Percentiles rank a stretch among this genome's conserved stretches.
Evolutionary conservation across 2,329 filamentous ascomycete species (phyloP).

Genomic region (Sarocladium kiliense): DNA sequence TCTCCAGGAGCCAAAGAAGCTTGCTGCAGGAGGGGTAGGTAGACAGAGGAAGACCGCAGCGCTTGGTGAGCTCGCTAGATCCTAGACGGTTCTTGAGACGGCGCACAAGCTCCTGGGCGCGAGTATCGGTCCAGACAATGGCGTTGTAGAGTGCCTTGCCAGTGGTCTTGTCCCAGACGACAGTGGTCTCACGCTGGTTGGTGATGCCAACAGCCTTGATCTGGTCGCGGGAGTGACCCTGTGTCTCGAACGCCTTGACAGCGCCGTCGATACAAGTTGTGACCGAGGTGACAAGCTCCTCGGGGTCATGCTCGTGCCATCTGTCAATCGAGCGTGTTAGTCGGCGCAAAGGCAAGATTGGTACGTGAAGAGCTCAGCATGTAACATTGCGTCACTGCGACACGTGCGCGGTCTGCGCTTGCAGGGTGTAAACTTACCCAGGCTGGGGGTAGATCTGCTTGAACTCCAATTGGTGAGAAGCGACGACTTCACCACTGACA

Average conservation of each 20-base stretch:
- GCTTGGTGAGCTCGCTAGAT: slow-evolving; percentile 58
- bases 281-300: slow-evolving; percentile 67
- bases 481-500: slow-evolving; percentile 65
- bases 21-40: slow-evolving; percentile 79
- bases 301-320: slow-evolving; percentile 81
- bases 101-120: slow-evolving; percentile 65
- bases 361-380: not conserved
- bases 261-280: slow-evolving; percentile 72
- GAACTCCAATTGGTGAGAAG: slow-evolving; percentile 71
- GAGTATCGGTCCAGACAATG: slow-evolving; percentile 83
- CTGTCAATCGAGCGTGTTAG: slow-evolving; percentile 34
- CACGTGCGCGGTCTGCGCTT: not conserved
- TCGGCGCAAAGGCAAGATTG: not conserved
- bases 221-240: slow-evolving; percentile 61
- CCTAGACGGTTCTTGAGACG: slow-evolving; percentile 64
- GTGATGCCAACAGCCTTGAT: slow-evolving; percentile 76
- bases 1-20: slow-evolving; percentile 69
- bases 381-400: slow-evolving; percentile 10
- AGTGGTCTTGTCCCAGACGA: slow-evolving; percentile 74
- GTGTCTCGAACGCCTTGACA: slow-evolving; percentile 60
- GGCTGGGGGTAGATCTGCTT: slow-evolving; percentile 69
- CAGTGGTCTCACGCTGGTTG: slow-evolving; percentile 77
- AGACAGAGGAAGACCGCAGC: slow-evolving; percentile 73
- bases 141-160: slow-evolving; percentile 75
- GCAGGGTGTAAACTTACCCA: slow-evolving; percentile 52